Base-by-base conservation (phyloP, 2,329 filamentous ascomycete species). In the Alternaria arbusti region DNA sequence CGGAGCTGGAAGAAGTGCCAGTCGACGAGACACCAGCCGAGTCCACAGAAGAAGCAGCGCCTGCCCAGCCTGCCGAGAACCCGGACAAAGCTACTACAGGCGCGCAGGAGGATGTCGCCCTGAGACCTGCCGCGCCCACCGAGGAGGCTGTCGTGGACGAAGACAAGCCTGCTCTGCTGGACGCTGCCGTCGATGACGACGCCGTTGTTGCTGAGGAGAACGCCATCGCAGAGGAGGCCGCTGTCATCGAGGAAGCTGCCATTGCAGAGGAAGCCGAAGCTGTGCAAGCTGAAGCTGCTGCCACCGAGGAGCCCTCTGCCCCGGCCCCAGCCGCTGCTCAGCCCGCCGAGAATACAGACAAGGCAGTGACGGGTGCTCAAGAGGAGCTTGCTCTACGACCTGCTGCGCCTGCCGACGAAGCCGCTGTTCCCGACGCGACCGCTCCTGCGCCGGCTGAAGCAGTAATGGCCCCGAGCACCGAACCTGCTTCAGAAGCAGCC, bases 1-100 rank as follows among this genome's bases (percentile, higher is more conserved):
- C 59, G 11, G 59, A 43, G 45, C 25, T 30, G 13, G 58, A 61
- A 6, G n/a, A 64, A 17, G 43, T 40, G 5, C 32, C 47, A n/a
- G 49, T 25, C 28, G 32, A 30, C 5, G 56, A 70, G 44, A 54
- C 62, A 20, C 58, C 59, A 17, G 60, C 47, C 32, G 23, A 57
- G n/a, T 36, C 56, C 49, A 40, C 58, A 43, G 44, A 63, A 20
- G 57, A 55, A 30, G n/a, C 40, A 5, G 46, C 51, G 15, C 43
- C 51, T 17, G 45, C 60, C 13, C 56, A 55, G 22, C 57, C 64
- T 49, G 61, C 65, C 6, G 78, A 75, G 12, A 82, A 82, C 49
- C 81, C 81, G 23, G 83, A 85, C 70, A 85, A 85, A 73, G 72
- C 71, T 60, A 76, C 75, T 11, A 81, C 81, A 26, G 80, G 75